Percentiles rank a stretch among this genome's conserved stretches.
Conservation (phyloP, 106 monocot species). For the Apostasia ramifera region DNA sequence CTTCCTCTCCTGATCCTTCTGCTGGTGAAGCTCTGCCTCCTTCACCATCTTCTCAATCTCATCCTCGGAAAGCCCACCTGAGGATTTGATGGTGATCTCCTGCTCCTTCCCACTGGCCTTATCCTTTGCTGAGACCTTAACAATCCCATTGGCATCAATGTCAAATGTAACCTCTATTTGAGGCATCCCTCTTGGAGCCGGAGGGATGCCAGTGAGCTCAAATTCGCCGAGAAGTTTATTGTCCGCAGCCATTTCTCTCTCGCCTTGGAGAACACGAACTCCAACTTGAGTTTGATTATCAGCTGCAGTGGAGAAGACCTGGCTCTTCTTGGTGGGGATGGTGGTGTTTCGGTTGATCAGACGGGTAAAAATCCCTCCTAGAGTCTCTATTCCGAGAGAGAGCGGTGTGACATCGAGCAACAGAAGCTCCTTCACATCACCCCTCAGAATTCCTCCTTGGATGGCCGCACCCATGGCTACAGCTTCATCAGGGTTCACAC, state of each 20-base stretch:
- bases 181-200: slow-evolving; percentile 61
- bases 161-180: slow-evolving; percentile 64
- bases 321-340: slow-evolving; percentile 26
- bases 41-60: slow-evolving; percentile 69
- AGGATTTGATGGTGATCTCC: slow-evolving; percentile 58
- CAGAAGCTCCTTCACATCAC: slow-evolving; percentile 19
- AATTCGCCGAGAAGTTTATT: slow-evolving; percentile 64
- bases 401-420: slow-evolving; percentile 12
- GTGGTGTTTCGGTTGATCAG: slow-evolving; percentile 27
- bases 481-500: slow-evolving; percentile 26
- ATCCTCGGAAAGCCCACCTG: slow-evolving; percentile 49
- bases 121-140: slow-evolving; percentile 55
- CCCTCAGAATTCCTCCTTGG: slow-evolving; percentile 16
- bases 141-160: slow-evolving; percentile 62
- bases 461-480: slow-evolving; percentile 32
- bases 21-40: slow-evolving; percentile 54
- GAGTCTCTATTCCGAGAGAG: slow-evolving; percentile 26
- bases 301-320: slow-evolving; percentile 58
- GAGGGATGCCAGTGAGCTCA: slow-evolving; percentile 51
- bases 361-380: slow-evolving; percentile 25
- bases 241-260: slow-evolving; percentile 57
- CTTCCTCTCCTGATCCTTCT: slow-evolving; percentile 68
- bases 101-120: slow-evolving; percentile 44
- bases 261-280: slow-evolving; percentile 47
- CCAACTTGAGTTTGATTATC: slow-evolving; percentile 69